These are phyloP conservation scores for Naganishia friedmannii DNA, from an alignment of 768 basidiomycete genomes.

Conservation along the genomic window DNA sequence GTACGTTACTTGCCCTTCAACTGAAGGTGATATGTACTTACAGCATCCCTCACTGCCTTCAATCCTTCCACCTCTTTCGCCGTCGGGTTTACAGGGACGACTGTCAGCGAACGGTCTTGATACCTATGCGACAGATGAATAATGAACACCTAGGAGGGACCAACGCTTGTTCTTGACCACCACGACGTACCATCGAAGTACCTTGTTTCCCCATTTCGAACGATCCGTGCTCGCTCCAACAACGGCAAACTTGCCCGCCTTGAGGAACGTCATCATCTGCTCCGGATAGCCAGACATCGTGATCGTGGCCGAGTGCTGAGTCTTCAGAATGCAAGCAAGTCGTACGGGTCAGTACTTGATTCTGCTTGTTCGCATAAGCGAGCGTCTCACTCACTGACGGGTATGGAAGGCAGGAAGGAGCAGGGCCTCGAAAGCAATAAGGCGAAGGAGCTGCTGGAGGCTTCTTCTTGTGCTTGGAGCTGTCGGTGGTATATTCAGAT, in stretches of 20 bases:
- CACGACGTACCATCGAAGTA: constrained; percentile 37
- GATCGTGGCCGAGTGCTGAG: neutral
- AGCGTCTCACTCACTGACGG: too few relatives aligned
- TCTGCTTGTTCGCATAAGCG: too few relatives aligned
- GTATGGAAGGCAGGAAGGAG: too few relatives aligned
- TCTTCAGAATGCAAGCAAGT: neutral
- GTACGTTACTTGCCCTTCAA: neutral
- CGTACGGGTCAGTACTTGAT: too few relatives aligned
- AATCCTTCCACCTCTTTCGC: constrained; percentile 36
- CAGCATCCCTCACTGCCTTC: constrained; percentile 32
- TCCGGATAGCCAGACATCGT: constrained; percentile 29
- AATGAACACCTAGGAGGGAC: neutral
- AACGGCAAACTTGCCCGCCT: constrained; percentile 41
- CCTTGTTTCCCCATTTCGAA: constrained; percentile 32
- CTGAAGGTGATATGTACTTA: constrained; percentile 26
- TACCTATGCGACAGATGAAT: constrained; percentile 33
- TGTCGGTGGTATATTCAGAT: too few relatives aligned
- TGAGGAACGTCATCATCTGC: constrained; percentile 43
- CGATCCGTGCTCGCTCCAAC: constrained; percentile 43
- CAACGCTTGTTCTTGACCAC: neutral
- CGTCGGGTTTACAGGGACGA: constrained; percentile 39
- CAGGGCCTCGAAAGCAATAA: too few relatives aligned
- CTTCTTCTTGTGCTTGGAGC: too few relatives aligned
- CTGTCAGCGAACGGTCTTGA: constrained; percentile 33
- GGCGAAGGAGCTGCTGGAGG: too few relatives aligned